Evolutionary conservation across 495 filamentous ascomycete genomes (phyloP), one percentile per base, ranked within the genome.

Genomic region (Echria macrotheca): DNA sequence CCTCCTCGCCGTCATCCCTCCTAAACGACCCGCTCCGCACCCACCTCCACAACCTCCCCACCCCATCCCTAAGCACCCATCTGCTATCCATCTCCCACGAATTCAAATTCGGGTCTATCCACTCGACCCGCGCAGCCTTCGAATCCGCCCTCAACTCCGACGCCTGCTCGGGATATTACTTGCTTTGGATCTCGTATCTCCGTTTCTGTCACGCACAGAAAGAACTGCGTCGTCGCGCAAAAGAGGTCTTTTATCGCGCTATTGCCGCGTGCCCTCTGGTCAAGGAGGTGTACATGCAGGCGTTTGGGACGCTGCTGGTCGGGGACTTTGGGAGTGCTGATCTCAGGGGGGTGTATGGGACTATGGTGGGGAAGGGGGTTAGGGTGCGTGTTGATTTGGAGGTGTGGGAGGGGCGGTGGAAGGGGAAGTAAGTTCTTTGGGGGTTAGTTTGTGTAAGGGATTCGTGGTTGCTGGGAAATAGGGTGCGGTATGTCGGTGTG

Each of bases 221-320:
- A 6, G 37, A 48, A 17, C 3, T 32, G 1, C 5, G 24, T 14
- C 21, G 36, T 14, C 17, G 19, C 8, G 53, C 67, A 2, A 67
- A 62, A 49, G 60, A 61, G 4, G 78, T 84, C 10, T 75, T 87
- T 42, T 87, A 82, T 66, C 76, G 87, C 65, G 88, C 84, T 14
- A 60, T 90, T 29, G 70, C 72, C 32, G 73, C 76, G 2, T 90
- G 86, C 65, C 86, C 86, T 1, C 87, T 87, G 86, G 80, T 79
- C 1, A 93, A 89, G 64, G 79, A 81, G 48, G 63, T 86, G 8
- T 75, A 80, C 46, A 71, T 86, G 69, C 56, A 84, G 21, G 83
- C 72, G 0, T 87, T 87, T 56, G 25, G 15, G 10, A 8, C 7
- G 2, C 50, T 54, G 19, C 44, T 67, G 21, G 50, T 41, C 6